These are phyloP conservation scores for Penicillium palitans DNA, from an alignment of 2,329 filamentous ascomycete genomes.

Conservation along the genomic window DNA sequence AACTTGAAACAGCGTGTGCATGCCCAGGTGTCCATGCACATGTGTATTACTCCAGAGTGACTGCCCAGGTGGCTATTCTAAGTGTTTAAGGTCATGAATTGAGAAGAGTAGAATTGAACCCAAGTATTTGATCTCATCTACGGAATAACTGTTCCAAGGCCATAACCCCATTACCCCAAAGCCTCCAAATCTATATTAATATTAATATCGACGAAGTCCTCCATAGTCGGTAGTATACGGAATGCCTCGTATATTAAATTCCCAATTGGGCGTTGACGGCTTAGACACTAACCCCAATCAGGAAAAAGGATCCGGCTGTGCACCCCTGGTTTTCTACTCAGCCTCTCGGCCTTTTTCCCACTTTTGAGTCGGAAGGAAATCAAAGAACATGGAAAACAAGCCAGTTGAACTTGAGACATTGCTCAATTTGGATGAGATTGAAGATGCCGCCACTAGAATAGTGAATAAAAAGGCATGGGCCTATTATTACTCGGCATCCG, in stretches of 20 bases:
- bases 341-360: background rate
- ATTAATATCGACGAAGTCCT: too few relatives aligned
- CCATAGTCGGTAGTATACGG: too few relatives aligned
- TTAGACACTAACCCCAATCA: background rate
- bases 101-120: background rate
- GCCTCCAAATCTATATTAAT: too few relatives aligned
- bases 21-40: too few relatives aligned
- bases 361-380: background rate
- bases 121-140: too few relatives aligned
- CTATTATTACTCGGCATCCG: constrained; percentile 85
- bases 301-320: background rate
- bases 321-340: background rate
- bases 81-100: background rate
- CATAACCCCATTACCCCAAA: too few relatives aligned
- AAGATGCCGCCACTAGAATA: constrained; percentile 71
- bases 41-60: too few relatives aligned
- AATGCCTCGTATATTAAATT: background rate
- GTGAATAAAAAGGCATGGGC: constrained; percentile 82
- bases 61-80: too few relatives aligned
- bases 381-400: background rate
- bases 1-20: background rate
- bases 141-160: too few relatives aligned
- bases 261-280: background rate
- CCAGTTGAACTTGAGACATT: constrained; percentile 63
- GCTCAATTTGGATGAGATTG: constrained; percentile 85